Conservation (phyloP, 192 early-diverging fungal species). For the Backusella luteola region DNA sequence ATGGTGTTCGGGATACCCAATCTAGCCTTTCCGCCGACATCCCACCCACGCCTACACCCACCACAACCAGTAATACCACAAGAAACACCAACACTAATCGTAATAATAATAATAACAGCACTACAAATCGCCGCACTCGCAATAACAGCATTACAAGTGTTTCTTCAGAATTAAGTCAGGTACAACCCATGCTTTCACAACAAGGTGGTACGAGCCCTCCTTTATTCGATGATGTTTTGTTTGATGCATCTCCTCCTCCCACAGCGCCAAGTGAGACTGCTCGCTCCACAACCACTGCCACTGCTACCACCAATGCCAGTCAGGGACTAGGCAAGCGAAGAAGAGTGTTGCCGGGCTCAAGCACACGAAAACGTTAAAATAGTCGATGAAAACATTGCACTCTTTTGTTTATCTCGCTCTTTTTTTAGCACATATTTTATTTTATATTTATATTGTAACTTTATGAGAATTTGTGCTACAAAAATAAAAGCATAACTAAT, state of each 20-base stretch:
- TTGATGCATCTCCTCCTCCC: neutral
- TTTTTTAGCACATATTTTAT: neutral
- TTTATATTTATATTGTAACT: neutral
- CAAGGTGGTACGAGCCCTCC: neutral
- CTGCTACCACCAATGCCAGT: neutral
- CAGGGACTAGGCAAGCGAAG: neutral
- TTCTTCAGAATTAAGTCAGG: neutral
- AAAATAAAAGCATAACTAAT: neutral
- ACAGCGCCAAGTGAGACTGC: neutral
- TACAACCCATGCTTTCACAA: neutral
- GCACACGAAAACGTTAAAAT: neutral
- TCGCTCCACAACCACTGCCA: neutral
- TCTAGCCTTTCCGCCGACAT: neutral
- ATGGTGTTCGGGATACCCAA: neutral
- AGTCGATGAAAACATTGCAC: neutral
- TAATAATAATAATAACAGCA: neutral
- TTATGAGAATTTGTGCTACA: neutral
- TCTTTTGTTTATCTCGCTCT: neutral
- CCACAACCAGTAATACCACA: neutral
- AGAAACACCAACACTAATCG: neutral
- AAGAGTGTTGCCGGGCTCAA: neutral
- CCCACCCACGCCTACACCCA: neutral
- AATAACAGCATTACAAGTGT: neutral
- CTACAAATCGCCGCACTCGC: neutral
- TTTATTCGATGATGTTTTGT: neutral